A percentile compares a stretch with the other conserved stretches of the same genome.
phyloP scores from a whole-genome alignment of 75 land plant species.

The Chamaecyparis obtusa region DNA sequence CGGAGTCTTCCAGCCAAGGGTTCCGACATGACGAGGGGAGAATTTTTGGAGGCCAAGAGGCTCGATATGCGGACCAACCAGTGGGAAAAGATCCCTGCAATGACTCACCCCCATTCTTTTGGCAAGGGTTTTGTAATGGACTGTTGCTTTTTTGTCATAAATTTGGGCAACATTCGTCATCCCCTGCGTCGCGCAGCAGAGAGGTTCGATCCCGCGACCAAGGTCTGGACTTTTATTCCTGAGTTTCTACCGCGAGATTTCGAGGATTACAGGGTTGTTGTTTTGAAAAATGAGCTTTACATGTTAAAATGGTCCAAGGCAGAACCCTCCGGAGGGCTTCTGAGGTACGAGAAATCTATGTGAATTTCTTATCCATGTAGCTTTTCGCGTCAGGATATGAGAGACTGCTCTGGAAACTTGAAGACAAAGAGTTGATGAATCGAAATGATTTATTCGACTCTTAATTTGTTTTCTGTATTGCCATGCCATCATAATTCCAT shows the following conservation, averaged over 20 bases:
- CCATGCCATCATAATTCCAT: too few species aligned
- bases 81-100: not conserved
- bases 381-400: too few species aligned
- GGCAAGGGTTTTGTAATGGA: not conserved
- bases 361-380: too few species aligned
- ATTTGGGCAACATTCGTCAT: not conserved
- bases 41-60: not conserved
- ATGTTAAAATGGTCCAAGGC: not conserved
- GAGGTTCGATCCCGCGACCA: constrained; percentile 2
- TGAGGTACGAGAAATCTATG: not conserved
- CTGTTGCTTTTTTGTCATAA: not conserved
- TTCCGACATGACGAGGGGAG: not conserved
- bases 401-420: too few species aligned
- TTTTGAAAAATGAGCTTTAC: not conserved
- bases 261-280: not conserved
- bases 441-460: too few species aligned
- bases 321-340: not conserved
- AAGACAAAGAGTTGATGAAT: too few species aligned
- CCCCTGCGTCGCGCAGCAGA: not conserved
- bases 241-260: not conserved
- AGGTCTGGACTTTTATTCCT: not conserved
- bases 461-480: too few species aligned
- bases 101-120: not conserved
- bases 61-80: not conserved
- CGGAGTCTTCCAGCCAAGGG: not conserved